Evolutionary conservation across 2,329 filamentous ascomycete genomes (phyloP).

Genomic region (Alternaria sp.): DNA sequence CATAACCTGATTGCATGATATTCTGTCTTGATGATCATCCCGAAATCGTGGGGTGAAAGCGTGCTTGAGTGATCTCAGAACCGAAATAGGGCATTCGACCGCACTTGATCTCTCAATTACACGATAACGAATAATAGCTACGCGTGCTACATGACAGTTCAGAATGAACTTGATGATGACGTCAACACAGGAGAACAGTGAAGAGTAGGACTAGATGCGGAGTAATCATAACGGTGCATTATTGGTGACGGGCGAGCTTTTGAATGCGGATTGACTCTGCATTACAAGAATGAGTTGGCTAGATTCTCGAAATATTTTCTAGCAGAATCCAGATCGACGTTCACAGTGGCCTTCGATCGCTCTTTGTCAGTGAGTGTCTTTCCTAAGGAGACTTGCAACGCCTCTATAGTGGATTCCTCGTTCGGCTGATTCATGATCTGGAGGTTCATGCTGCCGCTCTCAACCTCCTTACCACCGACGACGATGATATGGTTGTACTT

Average conservation of each 20-base stretch:
- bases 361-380: conserved; percentile 25
- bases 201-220: background rate
- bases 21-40: too few relatives aligned
- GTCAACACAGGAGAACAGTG: background rate
- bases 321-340: conserved; percentile 27
- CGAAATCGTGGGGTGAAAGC: background rate
- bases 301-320: conserved; percentile 45
- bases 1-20: too few relatives aligned
- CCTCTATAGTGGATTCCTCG: conserved; percentile 31
- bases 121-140: background rate
- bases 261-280: background rate
- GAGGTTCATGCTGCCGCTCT: conserved; percentile 36
- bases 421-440: conserved; percentile 52
- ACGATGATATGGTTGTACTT: conserved; percentile 79
- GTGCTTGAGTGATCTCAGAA: background rate
- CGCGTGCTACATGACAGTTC: background rate
- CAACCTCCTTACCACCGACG: conserved; percentile 62
- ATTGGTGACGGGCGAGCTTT: background rate
- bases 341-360: conserved; percentile 23
- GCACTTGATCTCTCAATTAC: background rate
- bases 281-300: conserved; percentile 39
- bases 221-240: background rate
- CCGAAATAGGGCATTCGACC: background rate
- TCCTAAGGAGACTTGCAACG: conserved; percentile 47
- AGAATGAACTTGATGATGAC: background rate